Evolutionary conservation across 208 protist genomes (phyloP).

Genomic region (Entamoeba invadens): DNA sequence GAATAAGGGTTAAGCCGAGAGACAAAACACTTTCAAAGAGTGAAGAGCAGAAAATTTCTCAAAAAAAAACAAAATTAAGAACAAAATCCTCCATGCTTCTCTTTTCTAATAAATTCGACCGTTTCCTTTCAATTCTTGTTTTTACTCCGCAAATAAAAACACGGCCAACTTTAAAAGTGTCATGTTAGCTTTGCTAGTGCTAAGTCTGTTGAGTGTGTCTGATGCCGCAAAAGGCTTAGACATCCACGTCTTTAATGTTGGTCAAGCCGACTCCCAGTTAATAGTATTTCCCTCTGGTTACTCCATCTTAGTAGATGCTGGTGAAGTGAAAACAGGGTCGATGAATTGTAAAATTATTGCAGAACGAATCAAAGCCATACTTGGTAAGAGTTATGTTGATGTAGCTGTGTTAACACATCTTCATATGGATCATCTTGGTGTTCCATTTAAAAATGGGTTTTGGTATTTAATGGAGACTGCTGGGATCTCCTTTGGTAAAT

Average conservation of each 20-base stretch:
- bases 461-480: not conserved
- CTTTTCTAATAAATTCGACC: no score
- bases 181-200: no score
- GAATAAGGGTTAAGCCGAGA: no score
- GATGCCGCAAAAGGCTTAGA: not conserved
- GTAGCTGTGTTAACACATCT: not conserved
- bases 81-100: no score
- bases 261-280: not conserved
- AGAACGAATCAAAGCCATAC: not conserved
- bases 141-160: no score
- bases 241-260: not conserved
- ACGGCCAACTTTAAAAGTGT: no score
- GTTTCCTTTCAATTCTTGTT: no score
- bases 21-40: no score
- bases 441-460: not conserved
- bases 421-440: not conserved
- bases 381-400: not conserved
- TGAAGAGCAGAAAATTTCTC: no score
- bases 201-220: no score
- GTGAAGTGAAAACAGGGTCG: not conserved
- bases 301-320: not conserved
- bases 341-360: not conserved
- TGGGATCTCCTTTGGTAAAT: not conserved
- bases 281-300: not conserved
- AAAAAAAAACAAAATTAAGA: no score